Evolutionary conservation across 2,329 filamentous ascomycete species (phyloP), one percentile per base, ranked within the genome.

Genomic region (Colletotrichum viniferum): DNA sequence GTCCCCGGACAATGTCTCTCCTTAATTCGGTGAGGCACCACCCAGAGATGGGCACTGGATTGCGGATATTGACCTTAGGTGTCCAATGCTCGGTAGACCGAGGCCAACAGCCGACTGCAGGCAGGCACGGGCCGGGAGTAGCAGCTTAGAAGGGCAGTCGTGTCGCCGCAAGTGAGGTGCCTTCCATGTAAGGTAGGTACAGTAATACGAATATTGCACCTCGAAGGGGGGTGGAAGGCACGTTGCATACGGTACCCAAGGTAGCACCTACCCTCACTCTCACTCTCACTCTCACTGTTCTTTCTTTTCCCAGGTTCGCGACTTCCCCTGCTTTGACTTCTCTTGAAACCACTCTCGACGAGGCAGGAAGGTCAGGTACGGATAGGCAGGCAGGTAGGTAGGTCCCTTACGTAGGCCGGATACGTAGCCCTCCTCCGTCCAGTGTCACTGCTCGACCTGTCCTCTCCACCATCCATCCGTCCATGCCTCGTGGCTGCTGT

Each of bases 21-120:
- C 62, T 72, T 58, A 67, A 67, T 67, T 71, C 43, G 69, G 72
- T 30, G 69, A 74, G 69, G 69, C 16, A 55, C n/a, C 30, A 58
- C 32, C 48, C 21, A 36, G 21, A 26, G 14, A 43, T 43, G 34
- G 30, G 61, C 61, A 18, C 32, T 24, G n/a, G 56, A 36, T 34
- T 43, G 14, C 55, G 26, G 30, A 28, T 52, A 58, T 28, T 36
- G 21, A n/a, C 16, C 18, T 55, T 1, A 3, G 16, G 43, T 52
- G 4, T n/a, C 62, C 52, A 58, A 60, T 28, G 28, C 34, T 55
- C 26, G 58, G 32, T 16, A 43, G 30, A 69, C 65, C 48, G 30
- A 32, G 62, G 56, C n/a, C 55, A 71, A 72, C 61, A 55, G 9
- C 34, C 21, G 30, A 61, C 63, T 73, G 43, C 70, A 76, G 64